These are phyloP conservation scores for Davidsoniella eucalypti DNA, from an alignment of 2,329 filamentous ascomycete genomes.

Conservation along the genomic window DNA sequence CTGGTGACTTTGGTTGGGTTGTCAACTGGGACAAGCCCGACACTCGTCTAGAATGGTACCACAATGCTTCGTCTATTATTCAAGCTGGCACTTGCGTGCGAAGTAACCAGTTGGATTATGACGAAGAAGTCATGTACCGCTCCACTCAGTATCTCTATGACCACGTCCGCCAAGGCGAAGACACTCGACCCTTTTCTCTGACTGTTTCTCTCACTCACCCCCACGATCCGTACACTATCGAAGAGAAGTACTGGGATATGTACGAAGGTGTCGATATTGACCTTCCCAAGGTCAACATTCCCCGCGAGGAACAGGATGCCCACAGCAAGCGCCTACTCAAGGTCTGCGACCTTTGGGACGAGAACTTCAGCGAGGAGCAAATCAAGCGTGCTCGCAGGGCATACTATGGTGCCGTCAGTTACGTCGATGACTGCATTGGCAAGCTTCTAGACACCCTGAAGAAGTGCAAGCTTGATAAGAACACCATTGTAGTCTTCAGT, in stretches of 20 bases:
- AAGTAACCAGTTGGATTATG: slow-evolving; percentile 90
- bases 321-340: slow-evolving; percentile 78
- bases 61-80: slow-evolving; percentile 85
- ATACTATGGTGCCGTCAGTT: slow-evolving; percentile 86
- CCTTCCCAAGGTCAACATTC: slow-evolving; percentile 60
- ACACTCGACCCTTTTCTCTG: slow-evolving; percentile 64
- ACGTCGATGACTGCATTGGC: slow-evolving; percentile 85
- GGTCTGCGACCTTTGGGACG: slow-evolving; percentile 73
- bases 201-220: slow-evolving; percentile 88
- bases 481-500: slow-evolving; percentile 84
- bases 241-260: slow-evolving; percentile 80
- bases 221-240: slow-evolving; percentile 89
- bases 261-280: slow-evolving; percentile 83
- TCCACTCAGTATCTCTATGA: slow-evolving; percentile 82
- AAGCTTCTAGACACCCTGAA: slow-evolving; percentile 63
- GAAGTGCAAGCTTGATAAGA: slow-evolving; percentile 60
- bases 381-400: slow-evolving; percentile 72
- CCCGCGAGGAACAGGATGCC: slow-evolving; percentile 65
- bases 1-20: slow-evolving; percentile 83
- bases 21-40: slow-evolving; percentile 92
- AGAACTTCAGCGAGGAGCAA: slow-evolving; percentile 69
- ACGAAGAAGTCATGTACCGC: slow-evolving; percentile 90
- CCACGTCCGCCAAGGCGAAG: slow-evolving; percentile 63
- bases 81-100: slow-evolving; percentile 78
- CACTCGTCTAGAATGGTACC: slow-evolving; percentile 79